A percentile compares a stretch with the other conserved stretches of the same genome.
Evolutionary conservation across 768 basidiomycete genomes (phyloP).

Genomic region (Tephrocybe sp.): DNA sequence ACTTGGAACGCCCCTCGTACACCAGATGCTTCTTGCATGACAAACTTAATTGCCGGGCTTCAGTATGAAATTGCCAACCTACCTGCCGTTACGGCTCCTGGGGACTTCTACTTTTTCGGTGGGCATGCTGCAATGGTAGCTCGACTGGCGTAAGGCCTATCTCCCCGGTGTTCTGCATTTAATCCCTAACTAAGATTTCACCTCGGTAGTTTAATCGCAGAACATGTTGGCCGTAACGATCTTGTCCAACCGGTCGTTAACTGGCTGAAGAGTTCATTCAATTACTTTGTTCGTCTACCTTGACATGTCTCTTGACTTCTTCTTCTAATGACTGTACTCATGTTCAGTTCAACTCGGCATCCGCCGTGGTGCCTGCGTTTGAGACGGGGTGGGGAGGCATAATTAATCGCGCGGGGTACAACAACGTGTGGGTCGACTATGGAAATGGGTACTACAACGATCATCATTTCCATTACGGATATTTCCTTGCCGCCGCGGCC

Average conservation of each 20-base stretch:
- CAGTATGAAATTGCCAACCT: constrained; percentile 52
- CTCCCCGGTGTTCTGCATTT: neutral
- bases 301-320: neutral
- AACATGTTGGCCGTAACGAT: constrained; percentile 28
- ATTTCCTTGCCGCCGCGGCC: constrained; percentile 27
- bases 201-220: constrained; percentile 26
- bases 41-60: constrained; percentile 26
- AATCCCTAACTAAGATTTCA: neutral
- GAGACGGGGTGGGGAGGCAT: constrained; percentile 34
- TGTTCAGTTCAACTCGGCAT: constrained; percentile 18
- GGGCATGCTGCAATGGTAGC: constrained; percentile 24
- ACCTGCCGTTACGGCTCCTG: constrained; percentile 38
- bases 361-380: constrained; percentile 25
- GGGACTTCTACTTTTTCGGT: constrained; percentile 33
- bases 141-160: constrained; percentile 25
- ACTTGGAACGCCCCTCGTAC: constrained; percentile 29
- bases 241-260: constrained; percentile 24
- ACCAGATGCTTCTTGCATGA: constrained; percentile 27
- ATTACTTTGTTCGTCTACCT: constrained; percentile 21
- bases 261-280: constrained; percentile 23
- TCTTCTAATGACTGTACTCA: neutral
- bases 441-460: constrained; percentile 36
- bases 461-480: constrained; percentile 35
- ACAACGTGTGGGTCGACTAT: constrained; percentile 26
- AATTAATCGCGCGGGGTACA: constrained; percentile 27